Base-by-base conservation (phyloP, 768 basidiomycete species). In the Mycena rebaudengoi region DNA sequence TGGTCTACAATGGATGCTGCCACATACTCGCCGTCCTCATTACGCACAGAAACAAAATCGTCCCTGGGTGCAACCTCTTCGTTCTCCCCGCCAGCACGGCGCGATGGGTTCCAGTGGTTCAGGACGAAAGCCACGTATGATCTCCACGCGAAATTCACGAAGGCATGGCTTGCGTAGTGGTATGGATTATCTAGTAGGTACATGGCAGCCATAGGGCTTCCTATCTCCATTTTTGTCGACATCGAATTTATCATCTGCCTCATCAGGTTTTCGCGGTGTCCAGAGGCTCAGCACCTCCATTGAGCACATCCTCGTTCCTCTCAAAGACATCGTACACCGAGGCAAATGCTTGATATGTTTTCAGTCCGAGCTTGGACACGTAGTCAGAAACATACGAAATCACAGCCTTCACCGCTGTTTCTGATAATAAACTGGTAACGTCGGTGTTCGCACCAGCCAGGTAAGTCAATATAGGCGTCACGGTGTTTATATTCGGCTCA, bases 141-240 rank as follows among this genome's bases (percentile, higher is more conserved):
- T 48, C 67, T 50, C 79, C 77, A 80, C 29, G 63, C 72, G 29
- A 78, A 75, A 11, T 67, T 37, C 2, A 67, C 60, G 58, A 75
- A 80, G n/a, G 26, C 46, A 41, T 74, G 71, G 52, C 60, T 75
- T 0, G 69, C 74, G 46, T 78, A 79, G 41, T 77, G 76, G 66
- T 80, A 78, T 6, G 75, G 76, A 66, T 72, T 57, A 2, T 71
- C 74, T 2, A 78, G 48, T 7, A 80, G 32, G 59, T 79, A 77
- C 53, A 75, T 37, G 29, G 63, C 70, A 0, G 69, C 70, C 74
- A 79, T 74, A 0, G 78, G 79, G 33, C 63, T 61, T 11, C 78
- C 78, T 25, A 78, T 72, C 62, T 78, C 77, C 45, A 69, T 53
- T 60, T 73, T 75, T 1, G 73, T 60, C 2, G 59, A 44, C 59